A percentile compares a stretch with the other conserved stretches of the same genome.
phyloP scores from a whole-genome alignment of 2,329 filamentous ascomycete genomes.

The Huntiella decipiens region DNA sequence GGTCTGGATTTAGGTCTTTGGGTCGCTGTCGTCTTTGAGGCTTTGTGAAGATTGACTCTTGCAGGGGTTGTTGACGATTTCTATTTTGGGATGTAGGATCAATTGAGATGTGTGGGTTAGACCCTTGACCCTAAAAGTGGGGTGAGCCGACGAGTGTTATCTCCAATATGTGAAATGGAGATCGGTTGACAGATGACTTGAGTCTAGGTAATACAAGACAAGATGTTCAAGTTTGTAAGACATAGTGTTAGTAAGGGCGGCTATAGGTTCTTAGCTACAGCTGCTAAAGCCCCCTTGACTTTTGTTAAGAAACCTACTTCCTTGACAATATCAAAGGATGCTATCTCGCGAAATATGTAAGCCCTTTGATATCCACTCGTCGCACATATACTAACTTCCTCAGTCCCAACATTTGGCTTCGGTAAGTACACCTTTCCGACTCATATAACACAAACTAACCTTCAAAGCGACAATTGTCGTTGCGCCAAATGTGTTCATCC shows the following conservation, averaged over 20 bases:
- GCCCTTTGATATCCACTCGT: not conserved
- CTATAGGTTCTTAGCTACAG: not conserved
- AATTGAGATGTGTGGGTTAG: too few species aligned
- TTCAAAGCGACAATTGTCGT: conserved; percentile 25
- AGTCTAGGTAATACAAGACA: too few species aligned
- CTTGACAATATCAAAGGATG: not conserved
- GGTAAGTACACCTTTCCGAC: not conserved
- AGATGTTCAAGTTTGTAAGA: too few species aligned
- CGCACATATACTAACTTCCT: not conserved
- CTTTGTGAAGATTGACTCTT: not conserved
- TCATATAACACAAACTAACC: not conserved
- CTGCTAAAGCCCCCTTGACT: not conserved
- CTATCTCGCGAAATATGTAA: conserved; percentile 4
- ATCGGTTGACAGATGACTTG: too few species aligned
- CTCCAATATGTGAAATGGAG: too few species aligned
- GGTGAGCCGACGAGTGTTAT: too few species aligned
- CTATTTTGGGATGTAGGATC: too few species aligned
- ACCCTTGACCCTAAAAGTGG: too few species aligned
- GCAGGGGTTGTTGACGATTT: too few species aligned
- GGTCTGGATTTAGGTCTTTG: too few species aligned
- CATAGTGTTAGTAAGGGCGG: not conserved
- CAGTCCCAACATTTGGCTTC: conserved; percentile 10
- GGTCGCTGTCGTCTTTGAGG: too few species aligned
- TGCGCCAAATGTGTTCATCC: conserved; percentile 23
- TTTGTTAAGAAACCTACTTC: too few species aligned